Percentiles rank a stretch among this genome's conserved stretches.
Conservation (phyloP, 768 basidiomycete species). For the Daedaleopsis sinensis region DNA sequence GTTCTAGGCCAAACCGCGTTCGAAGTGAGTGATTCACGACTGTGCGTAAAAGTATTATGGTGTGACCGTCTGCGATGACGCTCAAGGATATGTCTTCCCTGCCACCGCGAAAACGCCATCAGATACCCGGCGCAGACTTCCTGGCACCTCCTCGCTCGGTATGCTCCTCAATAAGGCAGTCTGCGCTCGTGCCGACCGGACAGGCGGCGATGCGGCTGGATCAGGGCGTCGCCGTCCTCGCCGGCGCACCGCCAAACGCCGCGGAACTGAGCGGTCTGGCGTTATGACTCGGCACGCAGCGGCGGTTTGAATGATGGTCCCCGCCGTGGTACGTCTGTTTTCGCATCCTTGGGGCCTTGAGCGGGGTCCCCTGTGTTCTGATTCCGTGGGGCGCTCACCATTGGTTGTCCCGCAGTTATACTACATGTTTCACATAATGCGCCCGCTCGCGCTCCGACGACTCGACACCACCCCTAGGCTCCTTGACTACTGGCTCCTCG, state of each 20-base stretch:
- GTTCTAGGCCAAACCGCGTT: conserved; percentile 23
- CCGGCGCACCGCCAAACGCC: conserved; percentile 13
- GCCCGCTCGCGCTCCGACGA: background rate
- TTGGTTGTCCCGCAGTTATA: conserved; percentile 2
- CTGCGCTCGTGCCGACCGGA: conserved; percentile 11
- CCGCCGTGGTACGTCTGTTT: background rate
- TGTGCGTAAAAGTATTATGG: conserved; percentile 17
- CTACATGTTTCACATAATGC: conserved; percentile 20
- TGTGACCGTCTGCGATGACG: conserved; percentile 11
- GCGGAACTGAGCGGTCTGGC: conserved; percentile 17
- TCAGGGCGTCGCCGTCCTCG: conserved; percentile 16
- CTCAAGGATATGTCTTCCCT: conserved; percentile 29
- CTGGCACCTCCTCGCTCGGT: conserved; percentile 22
- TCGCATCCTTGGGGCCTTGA: no score
- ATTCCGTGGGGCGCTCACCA: background rate
- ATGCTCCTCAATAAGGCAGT: conserved; percentile 24
- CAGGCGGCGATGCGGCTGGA: conserved; percentile 14
- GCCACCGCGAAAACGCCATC: conserved; percentile 31
- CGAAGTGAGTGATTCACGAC: conserved; percentile 28
- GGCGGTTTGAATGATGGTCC: background rate
- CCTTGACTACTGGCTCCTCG: background rate
- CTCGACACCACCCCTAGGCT: background rate
- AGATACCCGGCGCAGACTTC: conserved; percentile 23
- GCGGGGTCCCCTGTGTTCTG: no score
- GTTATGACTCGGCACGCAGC: conserved; percentile 15